Conservation (phyloP, 1,139 yeast species). For the Scheffersomyces cryptocercus region DNA sequence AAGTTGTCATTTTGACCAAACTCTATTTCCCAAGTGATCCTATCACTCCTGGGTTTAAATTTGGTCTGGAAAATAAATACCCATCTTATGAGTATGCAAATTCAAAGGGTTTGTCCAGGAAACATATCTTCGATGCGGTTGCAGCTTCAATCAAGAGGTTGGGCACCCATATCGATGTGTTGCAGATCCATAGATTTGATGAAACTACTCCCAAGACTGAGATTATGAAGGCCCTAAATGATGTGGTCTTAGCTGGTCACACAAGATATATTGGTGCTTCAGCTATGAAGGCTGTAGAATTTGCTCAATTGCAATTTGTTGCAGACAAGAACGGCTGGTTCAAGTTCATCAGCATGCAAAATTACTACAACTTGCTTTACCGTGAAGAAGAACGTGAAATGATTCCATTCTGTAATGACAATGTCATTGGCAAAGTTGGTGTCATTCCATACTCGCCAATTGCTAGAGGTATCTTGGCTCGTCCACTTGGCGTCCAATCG, state of each 20-base stretch:
- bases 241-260: constrained; percentile 15
- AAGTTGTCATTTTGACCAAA: constrained; percentile 49
- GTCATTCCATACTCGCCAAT: constrained; percentile 54
- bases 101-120: constrained; percentile 15
- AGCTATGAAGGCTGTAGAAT: constrained; percentile 18
- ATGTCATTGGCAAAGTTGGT: constrained; percentile 41
- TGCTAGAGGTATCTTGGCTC: constrained; percentile 48
- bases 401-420: constrained; percentile 51
- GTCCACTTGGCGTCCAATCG: constrained; percentile 30
- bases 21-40: constrained; percentile 8
- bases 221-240: constrained; percentile 19
- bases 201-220: constrained; percentile 13
- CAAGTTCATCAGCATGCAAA: constrained; percentile 61
- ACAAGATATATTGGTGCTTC: constrained; percentile 19
- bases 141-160: constrained; percentile 15
- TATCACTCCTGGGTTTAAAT: constrained; percentile 2
- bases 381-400: constrained; percentile 65
- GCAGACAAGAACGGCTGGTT: constrained; percentile 23
- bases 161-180: constrained; percentile 20
- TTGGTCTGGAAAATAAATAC: not conserved
- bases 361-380: constrained; percentile 53
- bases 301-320: constrained; percentile 16
- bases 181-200: constrained; percentile 19
- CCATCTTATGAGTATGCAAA: constrained; percentile 12
- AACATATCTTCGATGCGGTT: constrained; percentile 19